Base-by-base conservation (phyloP, 2,329 filamentous ascomycete genomes). In the Cladosporium cucumerinum region DNA sequence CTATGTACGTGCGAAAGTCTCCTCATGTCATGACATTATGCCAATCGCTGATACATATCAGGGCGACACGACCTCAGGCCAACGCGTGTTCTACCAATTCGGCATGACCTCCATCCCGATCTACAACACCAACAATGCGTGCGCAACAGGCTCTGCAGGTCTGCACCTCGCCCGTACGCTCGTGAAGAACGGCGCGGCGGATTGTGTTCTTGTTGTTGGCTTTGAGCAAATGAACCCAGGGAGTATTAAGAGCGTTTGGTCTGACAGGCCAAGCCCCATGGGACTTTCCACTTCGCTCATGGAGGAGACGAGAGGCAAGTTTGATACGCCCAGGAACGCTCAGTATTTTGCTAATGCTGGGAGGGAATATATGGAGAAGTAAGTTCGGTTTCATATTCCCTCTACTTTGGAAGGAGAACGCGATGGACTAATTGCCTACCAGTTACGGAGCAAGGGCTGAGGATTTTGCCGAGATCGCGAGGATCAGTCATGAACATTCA, bases 81-180 rank as follows among this genome's bases (percentile, higher is more conserved):
- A 98, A 83, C 90, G 94, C 69, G 93, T 97, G 75, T 97, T 98
- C 81, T 98, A 98, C 81, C 94, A 98, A 81, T 97, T 98, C 78
- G 94, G 94, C 82, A 93, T 98, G 89, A 97, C 93, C 49, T 85
- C 90, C 74, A 97, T 98, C 72, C 94, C 94, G 73, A 91, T 98
- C 76, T 93, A 96, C 84, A 98, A 98, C 75, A 92, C 97, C 75
- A 97, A 97, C 85, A 98, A 98, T 84, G 97, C 97, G 82, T 98
- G 94, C 84, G 92, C 91, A 3, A 98, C 94, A 0, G 94, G 94
- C 18, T 92, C 89, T 6, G 97, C 94, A 0, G 94, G 94, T 10
- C 82, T 98, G 66, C 88, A 89, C 74, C 89, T 98, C 85, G 94
- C 85, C 2, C 84, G 93, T 46, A 92, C 89, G 64, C 84, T 96